phyloP scores from a whole-genome alignment of 2,329 filamentous ascomycete species.

The Lasiodiplodia theobromae region DNA sequence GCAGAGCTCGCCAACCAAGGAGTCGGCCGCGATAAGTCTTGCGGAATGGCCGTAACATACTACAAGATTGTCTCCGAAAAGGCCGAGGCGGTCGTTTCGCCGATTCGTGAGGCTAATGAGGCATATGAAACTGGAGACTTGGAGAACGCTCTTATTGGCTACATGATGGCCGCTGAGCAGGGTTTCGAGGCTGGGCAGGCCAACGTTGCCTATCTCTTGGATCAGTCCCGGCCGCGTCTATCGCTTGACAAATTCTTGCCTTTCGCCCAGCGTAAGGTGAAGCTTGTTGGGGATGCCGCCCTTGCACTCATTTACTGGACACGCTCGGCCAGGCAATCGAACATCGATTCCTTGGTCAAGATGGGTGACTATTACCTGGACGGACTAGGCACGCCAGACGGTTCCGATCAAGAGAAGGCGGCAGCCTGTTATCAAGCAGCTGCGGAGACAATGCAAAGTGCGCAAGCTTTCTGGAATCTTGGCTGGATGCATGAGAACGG shows the following conservation, averaged over 20 bases:
- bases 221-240: constrained; percentile 63
- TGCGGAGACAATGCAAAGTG: constrained; percentile 88
- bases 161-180: constrained; percentile 89
- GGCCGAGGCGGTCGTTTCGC: constrained; percentile 83
- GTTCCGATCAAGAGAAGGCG: constrained; percentile 78
- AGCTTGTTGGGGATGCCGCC: constrained; percentile 63
- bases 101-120: constrained; percentile 82
- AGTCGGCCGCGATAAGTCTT: constrained; percentile 80
- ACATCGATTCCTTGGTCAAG: constrained; percentile 93
- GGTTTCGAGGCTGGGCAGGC: constrained; percentile 89
- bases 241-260: constrained; percentile 63
- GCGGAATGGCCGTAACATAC: constrained; percentile 77
- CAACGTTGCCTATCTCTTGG: constrained; percentile 87
- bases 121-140: constrained; percentile 81
- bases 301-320: constrained; percentile 94
- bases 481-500: constrained; percentile 99
- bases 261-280: constrained; percentile 50
- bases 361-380: constrained; percentile 97
- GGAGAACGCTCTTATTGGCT: constrained; percentile 80
- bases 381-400: constrained; percentile 70
- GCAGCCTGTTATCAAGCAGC: constrained; percentile 92
- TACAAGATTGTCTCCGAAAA: constrained; percentile 92
- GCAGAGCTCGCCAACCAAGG: constrained; percentile 85
- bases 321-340: constrained; percentile 88
- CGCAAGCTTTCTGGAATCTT: constrained; percentile 94